Base-by-base conservation (phyloP, 352 stramenopile genomes). In the Pythium graminicola region DNA sequence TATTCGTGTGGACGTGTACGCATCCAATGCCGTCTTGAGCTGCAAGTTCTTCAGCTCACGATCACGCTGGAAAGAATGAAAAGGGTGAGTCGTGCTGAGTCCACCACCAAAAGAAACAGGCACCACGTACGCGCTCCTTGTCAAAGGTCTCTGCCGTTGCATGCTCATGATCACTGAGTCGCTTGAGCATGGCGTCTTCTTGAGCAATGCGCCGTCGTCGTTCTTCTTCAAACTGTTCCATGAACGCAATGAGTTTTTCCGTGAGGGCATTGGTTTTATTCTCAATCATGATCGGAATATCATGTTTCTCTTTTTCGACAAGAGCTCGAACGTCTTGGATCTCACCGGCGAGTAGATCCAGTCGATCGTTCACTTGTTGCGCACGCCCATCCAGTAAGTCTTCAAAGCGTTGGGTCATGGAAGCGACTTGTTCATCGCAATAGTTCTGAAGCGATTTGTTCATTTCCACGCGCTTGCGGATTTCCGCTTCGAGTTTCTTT, bases 381-480 rank as follows among this genome's bases (percentile, higher is more conserved):
- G 81, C 75, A 23, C 87, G 89, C 14, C 88, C 71, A 41, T 89
- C 69, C 6, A 97, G 67, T 54, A 96, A 61, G 22, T 68, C 41
- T 50, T 93, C 72, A 24, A 97, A 93, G 6, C 69, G 68, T 38
- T 67, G 39, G 38, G 89, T 91, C 81, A 97, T 92, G 29, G 81
- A 55, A 4, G 75, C 62, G 14, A 97, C 85, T 60, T 95, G 84
- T 62, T 95, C 77, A 43, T 91, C 86, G 54, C 88, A 96, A 43
- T 89, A 86, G 43, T 86, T 85, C 57, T 97, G 81, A 19, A 98
- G 64, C 49, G 78, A 89, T 55, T 96, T 95, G 62, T 94, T 97
- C 68, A 95, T 95, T 67, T 98, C 88, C 22, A 97, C 76, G n/a
- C 93, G 86, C 60, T 95, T 87, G 67, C 95, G 95, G 43, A 91